Evolutionary conservation across 139 green algal genomes (phyloP).

Genomic region (Chlorella sp.): DNA sequence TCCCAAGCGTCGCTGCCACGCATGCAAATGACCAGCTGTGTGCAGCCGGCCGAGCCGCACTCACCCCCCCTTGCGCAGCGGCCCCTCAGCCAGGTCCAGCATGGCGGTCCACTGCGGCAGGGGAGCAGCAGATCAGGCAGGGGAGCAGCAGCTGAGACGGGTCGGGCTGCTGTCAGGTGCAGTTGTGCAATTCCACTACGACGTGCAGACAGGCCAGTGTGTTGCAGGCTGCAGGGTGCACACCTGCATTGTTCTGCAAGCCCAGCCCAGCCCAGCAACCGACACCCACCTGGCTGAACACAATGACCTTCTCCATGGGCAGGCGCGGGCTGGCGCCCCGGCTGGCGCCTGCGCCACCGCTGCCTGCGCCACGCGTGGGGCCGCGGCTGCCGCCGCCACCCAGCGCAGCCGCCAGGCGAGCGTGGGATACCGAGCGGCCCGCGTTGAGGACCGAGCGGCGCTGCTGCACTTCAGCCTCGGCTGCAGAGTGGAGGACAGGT

Average conservation of each 20-base stretch:
- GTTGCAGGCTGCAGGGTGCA: too few species aligned
- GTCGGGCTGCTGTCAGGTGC: too few species aligned
- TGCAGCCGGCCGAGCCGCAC: too few species aligned
- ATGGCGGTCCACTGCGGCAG: slow-evolving; percentile 87
- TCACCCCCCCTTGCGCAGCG: slow-evolving; percentile 59
- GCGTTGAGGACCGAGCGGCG: slow-evolving; percentile 21
- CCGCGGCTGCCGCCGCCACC: background rate
- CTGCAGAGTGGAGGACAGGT: background rate
- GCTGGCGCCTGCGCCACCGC: background rate
- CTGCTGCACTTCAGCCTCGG: slow-evolving; percentile 10
- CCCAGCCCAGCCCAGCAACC: too few species aligned
- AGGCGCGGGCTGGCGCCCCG: slow-evolving; percentile 14
- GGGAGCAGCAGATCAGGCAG: too few species aligned
- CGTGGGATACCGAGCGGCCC: slow-evolving; percentile 23
- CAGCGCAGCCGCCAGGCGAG: slow-evolving; percentile 33
- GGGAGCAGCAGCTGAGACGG: too few species aligned
- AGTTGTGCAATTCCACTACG: too few species aligned
- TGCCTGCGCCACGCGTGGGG: background rate
- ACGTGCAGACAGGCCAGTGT: too few species aligned
- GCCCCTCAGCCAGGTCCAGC: slow-evolving; percentile 90
- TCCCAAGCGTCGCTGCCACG: too few species aligned
- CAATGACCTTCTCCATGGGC: slow-evolving; percentile 78
- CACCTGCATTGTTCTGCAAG: too few species aligned
- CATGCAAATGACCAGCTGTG: too few species aligned
- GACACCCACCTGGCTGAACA: slow-evolving; percentile 76